Evolutionary conservation across 306 rosid species (phyloP), one percentile per base, ranked within the genome.

Genomic region (Styphnolobium japonicum): DNA sequence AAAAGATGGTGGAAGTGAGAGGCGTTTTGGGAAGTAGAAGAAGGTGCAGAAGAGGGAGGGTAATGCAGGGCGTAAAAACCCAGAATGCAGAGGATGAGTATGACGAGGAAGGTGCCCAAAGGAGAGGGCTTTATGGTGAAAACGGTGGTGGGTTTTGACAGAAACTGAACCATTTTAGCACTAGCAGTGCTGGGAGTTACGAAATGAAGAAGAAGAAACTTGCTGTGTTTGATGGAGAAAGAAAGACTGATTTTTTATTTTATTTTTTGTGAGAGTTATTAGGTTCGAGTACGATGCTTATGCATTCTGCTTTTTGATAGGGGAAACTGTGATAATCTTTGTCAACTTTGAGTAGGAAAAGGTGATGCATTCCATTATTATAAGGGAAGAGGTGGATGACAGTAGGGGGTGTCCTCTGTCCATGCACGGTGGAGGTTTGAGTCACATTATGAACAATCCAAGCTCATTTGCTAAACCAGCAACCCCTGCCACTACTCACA

Each of bases 61-160:
- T 53, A 85, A 73, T 89, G 88, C 33, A 92, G 80, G 2, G 89
- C 27, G 31, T 80, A 91, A 55, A 86, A 92, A 37, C 84, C 89
- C 37, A 92, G 80, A 86, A 91, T 84, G 89, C 87, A 82, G 73
- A 91, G 66, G 81, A 91, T 19, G 43, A 85, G 18, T 19, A 87
- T 2, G 53, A 83, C 0, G 18, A 87, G 45, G 57, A 85, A 56
- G 56, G 87, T 74, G 23, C 43, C 40, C 19, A 87, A 58, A 14
- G 92, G 90, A 34, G 89, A 83, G 0, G 89, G 87, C 45, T 79
- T 90, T 67, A 85, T 33, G 0, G 91, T 1, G 42, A 90, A 51
- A 62, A 82, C 37, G 77, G 72, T 33, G 7, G 65, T 57, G 63
- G 84, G 67, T 67, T 85, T 90, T 16, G 73, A 52, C n/a, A 86